Percentiles rank a stretch among this genome's conserved stretches.
phyloP scores from a whole-genome alignment of 106 monocot species.

The Triglochin maritima region DNA sequence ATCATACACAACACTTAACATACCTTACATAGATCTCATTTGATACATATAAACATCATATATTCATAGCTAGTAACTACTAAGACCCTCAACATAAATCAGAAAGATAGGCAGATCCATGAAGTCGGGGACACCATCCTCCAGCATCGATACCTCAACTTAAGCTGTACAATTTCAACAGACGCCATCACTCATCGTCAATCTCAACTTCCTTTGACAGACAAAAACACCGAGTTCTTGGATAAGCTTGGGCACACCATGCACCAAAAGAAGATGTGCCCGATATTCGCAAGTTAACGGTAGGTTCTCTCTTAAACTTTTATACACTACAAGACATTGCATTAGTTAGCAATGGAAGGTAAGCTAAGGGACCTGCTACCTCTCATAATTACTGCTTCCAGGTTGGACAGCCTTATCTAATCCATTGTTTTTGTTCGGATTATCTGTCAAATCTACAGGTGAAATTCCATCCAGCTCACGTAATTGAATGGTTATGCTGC shows the following conservation, averaged over 20 bases:
- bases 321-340: constrained; percentile 5
- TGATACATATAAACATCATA: too few relatives aligned
- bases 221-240: background rate
- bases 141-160: background rate
- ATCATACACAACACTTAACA: too few relatives aligned
- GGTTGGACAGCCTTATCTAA: background rate
- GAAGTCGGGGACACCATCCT: background rate
- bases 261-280: constrained; percentile 5
- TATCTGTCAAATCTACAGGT: background rate
- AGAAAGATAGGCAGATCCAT: background rate
- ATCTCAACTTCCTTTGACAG: background rate
- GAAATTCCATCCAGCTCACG: background rate
- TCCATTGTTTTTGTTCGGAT: background rate
- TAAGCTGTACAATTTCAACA: constrained; percentile 2
- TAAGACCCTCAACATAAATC: background rate
- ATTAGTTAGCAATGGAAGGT: background rate
- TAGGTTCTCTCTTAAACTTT: constrained; percentile 1
- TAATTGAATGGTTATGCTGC: background rate
- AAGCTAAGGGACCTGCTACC: background rate
- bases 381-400: constrained; percentile 4
- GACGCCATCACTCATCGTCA: background rate
- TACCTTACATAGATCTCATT: too few relatives aligned
- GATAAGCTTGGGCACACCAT: constrained; percentile 3
- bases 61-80: too few relatives aligned
- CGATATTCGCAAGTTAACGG: background rate